Base-by-base conservation (phyloP, 495 filamentous ascomycete genomes). In the Trichoderma parareesei region DNA sequence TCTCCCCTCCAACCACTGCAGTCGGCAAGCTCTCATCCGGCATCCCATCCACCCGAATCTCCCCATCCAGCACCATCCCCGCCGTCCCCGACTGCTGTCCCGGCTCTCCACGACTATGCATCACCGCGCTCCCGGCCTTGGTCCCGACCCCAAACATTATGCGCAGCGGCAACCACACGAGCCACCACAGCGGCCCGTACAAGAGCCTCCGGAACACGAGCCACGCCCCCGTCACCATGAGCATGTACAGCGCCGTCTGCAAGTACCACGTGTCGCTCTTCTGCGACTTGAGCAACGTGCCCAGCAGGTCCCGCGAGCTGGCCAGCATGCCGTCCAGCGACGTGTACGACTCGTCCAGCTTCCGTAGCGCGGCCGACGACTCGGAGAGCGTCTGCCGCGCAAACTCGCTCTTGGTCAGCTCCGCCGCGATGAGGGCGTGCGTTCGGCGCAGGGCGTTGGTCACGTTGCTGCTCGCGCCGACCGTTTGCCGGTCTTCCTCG, bases 261-360 rank as follows among this genome's bases (percentile, higher is more conserved):
- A 97, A 82, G 69, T 99, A 99, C 94, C 94, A 99, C 4, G 91
- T 94, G 74, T 98, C 94, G 48, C 88, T 92, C 78, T 97, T 97
- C 71, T 93, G 90, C 40, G 90, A 92, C 68, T 85, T 85, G 42
- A 97, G 78, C 59, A 99, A 77, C 35, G 90, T 90, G 16, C 83
- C 84, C 11, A 97, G 83, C 16, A 99, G 82, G 65, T 84, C 88
- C 65, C 86, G 82, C 20, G 88, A 90, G 43, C 82, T 87, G 1
- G 84, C 78, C 37, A 99, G 78, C 64, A 98, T 78, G 38, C 83
- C 82, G 69, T 93, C 91, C 16, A 98, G 83, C 38, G 82, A 83
- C 42, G 78, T 86, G 71, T 99, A 99, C 1, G 82, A 87, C 67
- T 92, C 86, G 3, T 87, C 85, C 4, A 99, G 82, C 44, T 90